These are phyloP conservation scores for Phoenix dactylifera DNA, from an alignment of 176 grass and related monocot species.

Conservation along the genomic window DNA sequence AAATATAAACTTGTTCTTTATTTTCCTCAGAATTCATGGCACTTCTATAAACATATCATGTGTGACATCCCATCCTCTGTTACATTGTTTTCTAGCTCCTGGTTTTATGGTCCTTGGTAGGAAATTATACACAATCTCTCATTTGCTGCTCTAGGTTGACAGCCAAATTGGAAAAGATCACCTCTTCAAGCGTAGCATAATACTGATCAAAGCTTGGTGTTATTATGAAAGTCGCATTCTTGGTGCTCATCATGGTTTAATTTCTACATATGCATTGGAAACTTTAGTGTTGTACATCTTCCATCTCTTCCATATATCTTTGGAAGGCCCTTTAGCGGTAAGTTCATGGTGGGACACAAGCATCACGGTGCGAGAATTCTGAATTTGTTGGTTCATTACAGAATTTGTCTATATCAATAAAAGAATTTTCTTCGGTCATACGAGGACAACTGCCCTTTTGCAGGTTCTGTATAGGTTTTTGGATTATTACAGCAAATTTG, in stretches of 20 bases:
- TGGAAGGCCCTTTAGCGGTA: slow-evolving; percentile 69
- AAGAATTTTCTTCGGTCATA: background rate
- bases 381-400: no score
- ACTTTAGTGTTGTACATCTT: slow-evolving; percentile 73
- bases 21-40: background rate
- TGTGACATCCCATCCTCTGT: no score
- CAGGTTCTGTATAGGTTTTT: slow-evolving; percentile 93
- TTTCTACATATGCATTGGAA: slow-evolving; percentile 96
- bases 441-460: slow-evolving; percentile 18
- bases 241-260: slow-evolving; percentile 85
- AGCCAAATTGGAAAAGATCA: slow-evolving; percentile 50
- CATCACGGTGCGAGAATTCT: no score
- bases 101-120: background rate
- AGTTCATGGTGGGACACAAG: slow-evolving; percentile 14
- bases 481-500: slow-evolving; percentile 91
- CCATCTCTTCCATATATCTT: slow-evolving; percentile 53
- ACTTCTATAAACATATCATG: background rate
- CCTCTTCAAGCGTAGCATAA: slow-evolving; percentile 80
- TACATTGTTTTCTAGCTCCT: background rate
- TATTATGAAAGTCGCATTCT: slow-evolving; percentile 97
- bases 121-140: background rate
- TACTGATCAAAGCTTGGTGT: slow-evolving; percentile 93
- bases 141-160: slow-evolving; percentile 56
- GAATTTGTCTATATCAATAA: no score
- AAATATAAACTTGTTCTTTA: background rate